Percentiles rank a stretch among this genome's conserved stretches.
phyloP scores from a whole-genome alignment of 208 protist genomes.

The Naegleria lovaniensis region DNA sequence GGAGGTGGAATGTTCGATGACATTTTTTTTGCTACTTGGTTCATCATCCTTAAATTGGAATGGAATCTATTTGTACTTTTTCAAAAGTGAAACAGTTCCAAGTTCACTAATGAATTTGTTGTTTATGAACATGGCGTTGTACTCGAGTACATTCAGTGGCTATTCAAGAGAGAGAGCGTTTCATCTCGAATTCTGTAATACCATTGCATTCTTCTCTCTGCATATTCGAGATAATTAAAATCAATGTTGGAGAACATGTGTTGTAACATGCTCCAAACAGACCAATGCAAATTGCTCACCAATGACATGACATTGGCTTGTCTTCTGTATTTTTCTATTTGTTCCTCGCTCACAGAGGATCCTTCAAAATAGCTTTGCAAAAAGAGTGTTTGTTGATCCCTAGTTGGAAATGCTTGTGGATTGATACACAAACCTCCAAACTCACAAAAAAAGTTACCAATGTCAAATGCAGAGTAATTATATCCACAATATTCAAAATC shows the following conservation, averaged over 20 bases:
- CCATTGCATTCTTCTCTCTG: not conserved
- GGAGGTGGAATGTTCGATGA: too few relatives aligned
- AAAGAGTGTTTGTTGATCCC: slow-evolving; percentile 62
- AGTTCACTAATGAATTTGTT: too few relatives aligned
- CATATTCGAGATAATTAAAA: slow-evolving; percentile 23
- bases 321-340: not conserved
- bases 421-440: slow-evolving; percentile 73
- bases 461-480: slow-evolving; percentile 73
- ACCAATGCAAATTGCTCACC: not conserved
- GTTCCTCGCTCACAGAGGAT: not conserved
- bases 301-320: not conserved
- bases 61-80: too few relatives aligned
- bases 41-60: too few relatives aligned
- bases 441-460: slow-evolving; percentile 84
- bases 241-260: not conserved
- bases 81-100: too few relatives aligned
- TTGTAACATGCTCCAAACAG: not conserved
- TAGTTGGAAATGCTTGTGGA: slow-evolving; percentile 58
- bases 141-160: too few relatives aligned
- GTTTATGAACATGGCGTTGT: too few relatives aligned
- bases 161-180: not conserved
- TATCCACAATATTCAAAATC: slow-evolving; percentile 82
- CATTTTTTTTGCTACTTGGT: too few relatives aligned
- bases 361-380: slow-evolving; percentile 56
- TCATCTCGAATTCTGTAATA: not conserved